Base-by-base conservation (phyloP, 2,329 filamentous ascomycete genomes). In the Verticillium nonalfalfae region DNA sequence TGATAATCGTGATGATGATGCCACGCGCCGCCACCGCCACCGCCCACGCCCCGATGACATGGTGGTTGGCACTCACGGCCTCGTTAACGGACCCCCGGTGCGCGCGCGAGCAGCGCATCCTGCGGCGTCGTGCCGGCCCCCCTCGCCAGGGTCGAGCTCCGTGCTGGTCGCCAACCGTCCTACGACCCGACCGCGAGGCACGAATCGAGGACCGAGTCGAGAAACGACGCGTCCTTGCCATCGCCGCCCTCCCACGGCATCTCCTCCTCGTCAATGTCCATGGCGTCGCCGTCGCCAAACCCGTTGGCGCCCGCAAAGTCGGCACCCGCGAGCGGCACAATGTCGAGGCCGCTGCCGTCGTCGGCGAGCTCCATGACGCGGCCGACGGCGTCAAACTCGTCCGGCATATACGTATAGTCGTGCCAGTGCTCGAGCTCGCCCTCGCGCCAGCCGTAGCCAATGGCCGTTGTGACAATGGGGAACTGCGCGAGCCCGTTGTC, bases 401-500 rank as follows among this genome's bases (percentile, higher is more conserved):
- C 40, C 18, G 79, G 76, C 31, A 83, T 66, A 71, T 78, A 86
- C 0, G 82, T 82, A 67, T 87, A 85, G 67, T 87, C 83, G 55
- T 84, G 74, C 78, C 84, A 87, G 61, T 84, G 80, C 66, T 92
- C 90, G 14, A 92, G 78, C 71, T 93, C 90, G 60, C 89, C 89
- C 70, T 95, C 91, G 36, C 90, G 81, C 69, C 90, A 93, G 6
- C 84, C 83, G 64, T 87, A 85, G 68, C 88, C 78, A 56, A 97
- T 85, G 60, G 86, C 82, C 52, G 90, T 87, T 34, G 86, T 83
- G 40, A 96, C 79, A 31, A 91, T 81, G 0, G 91, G 91, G 76
- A 95, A 93, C 63, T 91, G 87, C 10, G 87, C 86, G 65, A 96
- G 81, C 62, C 90, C 88, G 33, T 84, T 85, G 60, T 95, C 90